These are phyloP conservation scores for Carallia pectinifolia DNA, from an alignment of 345 rosid genomes.

Conservation along the genomic window DNA sequence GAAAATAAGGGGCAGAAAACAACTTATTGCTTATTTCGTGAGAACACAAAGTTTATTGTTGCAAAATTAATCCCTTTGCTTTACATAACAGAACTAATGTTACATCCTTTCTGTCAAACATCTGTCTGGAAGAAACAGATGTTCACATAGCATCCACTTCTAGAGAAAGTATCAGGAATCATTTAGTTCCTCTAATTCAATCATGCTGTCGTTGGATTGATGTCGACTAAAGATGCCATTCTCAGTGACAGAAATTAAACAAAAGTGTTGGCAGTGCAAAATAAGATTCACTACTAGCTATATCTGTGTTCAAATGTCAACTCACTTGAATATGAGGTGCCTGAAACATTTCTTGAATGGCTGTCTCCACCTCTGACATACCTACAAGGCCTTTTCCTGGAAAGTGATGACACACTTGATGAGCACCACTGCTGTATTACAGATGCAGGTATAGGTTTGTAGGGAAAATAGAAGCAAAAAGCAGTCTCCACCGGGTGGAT, in stretches of 20 bases:
- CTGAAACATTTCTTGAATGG: conserved; percentile 95
- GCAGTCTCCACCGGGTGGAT: too few species aligned
- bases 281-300: background rate
- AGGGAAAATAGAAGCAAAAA: background rate
- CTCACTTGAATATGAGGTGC: conserved; percentile 96
- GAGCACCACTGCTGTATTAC: background rate
- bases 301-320: conserved; percentile 15
- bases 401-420: conserved; percentile 19
- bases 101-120: too few species aligned
- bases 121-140: too few species aligned
- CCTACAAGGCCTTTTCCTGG: conserved; percentile 62
- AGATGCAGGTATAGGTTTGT: background rate
- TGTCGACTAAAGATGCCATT: background rate
- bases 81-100: too few species aligned
- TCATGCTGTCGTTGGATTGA: too few species aligned
- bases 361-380: conserved; percentile 82
- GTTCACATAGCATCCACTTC: background rate
- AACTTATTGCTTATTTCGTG: background rate
- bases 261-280: background rate
- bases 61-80: too few species aligned
- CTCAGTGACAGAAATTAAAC: background rate
- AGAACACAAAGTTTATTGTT: background rate
- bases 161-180: background rate
- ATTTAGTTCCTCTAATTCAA: too few species aligned
- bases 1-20: background rate